phyloP scores from a whole-genome alignment of 305 asterid genomes.

The Fraxinus greggii region DNA sequence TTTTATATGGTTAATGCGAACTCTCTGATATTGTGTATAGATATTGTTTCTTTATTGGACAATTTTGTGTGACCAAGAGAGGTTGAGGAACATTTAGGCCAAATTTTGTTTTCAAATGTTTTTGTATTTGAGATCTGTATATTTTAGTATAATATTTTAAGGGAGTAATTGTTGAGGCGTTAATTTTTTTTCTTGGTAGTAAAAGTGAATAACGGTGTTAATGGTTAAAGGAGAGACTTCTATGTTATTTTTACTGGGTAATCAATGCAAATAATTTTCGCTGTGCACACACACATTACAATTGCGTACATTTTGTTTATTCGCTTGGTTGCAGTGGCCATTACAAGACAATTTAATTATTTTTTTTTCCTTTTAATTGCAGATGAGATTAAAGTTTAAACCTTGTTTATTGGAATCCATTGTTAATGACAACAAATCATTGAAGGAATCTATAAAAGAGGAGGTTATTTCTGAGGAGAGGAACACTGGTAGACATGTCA shows the following conservation, averaged over 20 bases:
- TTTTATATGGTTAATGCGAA: not conserved
- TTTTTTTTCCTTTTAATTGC: not conserved
- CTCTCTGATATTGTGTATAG: not conserved
- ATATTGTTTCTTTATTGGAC: not conserved
- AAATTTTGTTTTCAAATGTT: not conserved
- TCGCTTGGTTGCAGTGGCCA: not conserved
- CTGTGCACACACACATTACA: not conserved
- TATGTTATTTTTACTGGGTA: not conserved
- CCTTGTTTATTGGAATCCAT: not conserved
- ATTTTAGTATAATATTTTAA: not conserved
- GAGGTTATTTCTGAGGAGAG: not conserved
- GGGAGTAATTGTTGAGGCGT: not conserved
- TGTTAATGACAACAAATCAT: not conserved
- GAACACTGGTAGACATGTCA: not conserved
- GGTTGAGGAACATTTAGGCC: not conserved
- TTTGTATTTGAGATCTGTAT: not conserved
- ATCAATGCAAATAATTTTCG: not conserved
- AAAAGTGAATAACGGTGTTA: not conserved
- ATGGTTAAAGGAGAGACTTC: not conserved
- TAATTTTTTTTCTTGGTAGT: not conserved
- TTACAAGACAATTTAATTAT: not conserved
- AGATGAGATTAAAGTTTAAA: not conserved
- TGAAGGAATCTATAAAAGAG: not conserved
- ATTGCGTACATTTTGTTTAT: not conserved
- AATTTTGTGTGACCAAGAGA: constrained; percentile 1